Evolutionary conservation across 2,329 filamentous ascomycete genomes (phyloP).

Genomic region (Raffaelea deltoideospora): DNA sequence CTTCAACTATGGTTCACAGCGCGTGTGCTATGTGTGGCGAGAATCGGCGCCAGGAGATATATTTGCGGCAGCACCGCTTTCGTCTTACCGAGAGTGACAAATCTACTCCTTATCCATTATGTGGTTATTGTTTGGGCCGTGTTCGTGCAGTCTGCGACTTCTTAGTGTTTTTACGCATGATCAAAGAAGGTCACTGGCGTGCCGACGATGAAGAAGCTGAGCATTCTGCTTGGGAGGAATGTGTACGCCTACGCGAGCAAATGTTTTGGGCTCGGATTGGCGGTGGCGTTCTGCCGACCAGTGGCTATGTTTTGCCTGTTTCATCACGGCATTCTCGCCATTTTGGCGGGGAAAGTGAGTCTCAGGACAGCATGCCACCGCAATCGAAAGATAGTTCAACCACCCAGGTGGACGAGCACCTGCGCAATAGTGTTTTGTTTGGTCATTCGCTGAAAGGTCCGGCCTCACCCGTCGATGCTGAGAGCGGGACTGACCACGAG

Average conservation of each 20-base stretch:
- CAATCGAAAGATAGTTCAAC: too few relatives aligned
- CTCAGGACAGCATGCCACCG: too few relatives aligned
- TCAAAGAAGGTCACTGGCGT: conserved; percentile 85
- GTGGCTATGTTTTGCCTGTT: too few relatives aligned
- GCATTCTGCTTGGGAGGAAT: conserved; percentile 87
- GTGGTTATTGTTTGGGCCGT: conserved; percentile 70
- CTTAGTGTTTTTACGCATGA: conserved; percentile 75
- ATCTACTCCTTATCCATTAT: conserved; percentile 79
- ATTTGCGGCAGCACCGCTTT: conserved; percentile 75
- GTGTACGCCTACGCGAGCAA: conserved; percentile 72
- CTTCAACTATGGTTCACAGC: conserved; percentile 13
- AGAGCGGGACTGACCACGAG: too few relatives aligned
- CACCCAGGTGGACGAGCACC: too few relatives aligned
- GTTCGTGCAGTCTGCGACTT: conserved; percentile 86
- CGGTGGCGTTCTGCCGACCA: conserved; percentile 68
- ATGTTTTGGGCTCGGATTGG: conserved; percentile 97
- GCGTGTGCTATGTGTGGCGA: conserved; percentile 80
- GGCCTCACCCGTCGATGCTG: too few relatives aligned
- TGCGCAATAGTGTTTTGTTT: too few relatives aligned
- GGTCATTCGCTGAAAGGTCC: too few relatives aligned
- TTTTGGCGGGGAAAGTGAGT: too few relatives aligned
- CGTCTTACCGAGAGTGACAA: conserved; percentile 74
- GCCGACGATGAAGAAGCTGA: conserved; percentile 72
- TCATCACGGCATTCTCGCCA: too few relatives aligned
- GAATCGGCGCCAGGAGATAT: conserved; percentile 50